Conservation (phyloP, 2,329 filamentous ascomycete genomes). For the Xylariales sp. region DNA sequence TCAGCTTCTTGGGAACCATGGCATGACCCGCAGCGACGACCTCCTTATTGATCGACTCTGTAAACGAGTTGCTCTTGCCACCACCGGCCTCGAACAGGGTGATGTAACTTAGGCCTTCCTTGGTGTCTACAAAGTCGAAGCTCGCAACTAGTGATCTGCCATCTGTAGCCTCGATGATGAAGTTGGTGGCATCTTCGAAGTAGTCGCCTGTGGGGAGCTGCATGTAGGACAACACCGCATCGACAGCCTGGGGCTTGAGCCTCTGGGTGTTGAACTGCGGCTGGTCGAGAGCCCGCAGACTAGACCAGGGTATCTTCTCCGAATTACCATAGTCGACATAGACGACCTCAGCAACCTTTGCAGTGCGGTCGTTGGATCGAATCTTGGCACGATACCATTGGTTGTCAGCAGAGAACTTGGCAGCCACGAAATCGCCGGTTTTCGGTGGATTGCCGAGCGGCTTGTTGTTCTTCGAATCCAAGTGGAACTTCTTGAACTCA, state of each 20-base stretch:
- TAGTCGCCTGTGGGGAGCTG: conserved; percentile 88
- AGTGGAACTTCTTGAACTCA: conserved; percentile 85
- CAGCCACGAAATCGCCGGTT: conserved; percentile 85
- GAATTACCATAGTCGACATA: conserved; percentile 97
- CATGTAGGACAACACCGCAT: conserved; percentile 81
- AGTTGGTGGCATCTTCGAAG: conserved; percentile 71
- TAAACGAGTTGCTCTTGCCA: conserved; percentile 45
- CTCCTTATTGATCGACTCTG: conserved; percentile 85
- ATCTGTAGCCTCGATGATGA: conserved; percentile 70
- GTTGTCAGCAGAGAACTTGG: conserved; percentile 82
- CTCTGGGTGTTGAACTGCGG: conserved; percentile 74
- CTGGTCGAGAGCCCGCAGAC: conserved; percentile 75
- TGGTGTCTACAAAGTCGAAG: conserved; percentile 75
- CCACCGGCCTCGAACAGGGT: conserved; percentile 77
- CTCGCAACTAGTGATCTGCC: conserved; percentile 79
- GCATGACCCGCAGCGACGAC: conserved; percentile 78
- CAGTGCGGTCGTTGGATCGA: conserved; percentile 85
- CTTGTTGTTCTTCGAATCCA: conserved; percentile 75
- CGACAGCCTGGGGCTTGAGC: conserved; percentile 80
- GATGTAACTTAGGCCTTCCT: conserved; percentile 78
- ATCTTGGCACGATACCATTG: conserved; percentile 94
- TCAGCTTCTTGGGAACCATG: conserved; percentile 88
- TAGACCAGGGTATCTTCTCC: conserved; percentile 80
- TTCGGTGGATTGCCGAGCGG: conserved; percentile 74
- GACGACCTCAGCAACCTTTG: conserved; percentile 82